Percentiles rank a stretch among this genome's conserved stretches.
Conservation (phyloP, 2,329 filamentous ascomycete species). For the Neoscytalidium dimidiatum region DNA sequence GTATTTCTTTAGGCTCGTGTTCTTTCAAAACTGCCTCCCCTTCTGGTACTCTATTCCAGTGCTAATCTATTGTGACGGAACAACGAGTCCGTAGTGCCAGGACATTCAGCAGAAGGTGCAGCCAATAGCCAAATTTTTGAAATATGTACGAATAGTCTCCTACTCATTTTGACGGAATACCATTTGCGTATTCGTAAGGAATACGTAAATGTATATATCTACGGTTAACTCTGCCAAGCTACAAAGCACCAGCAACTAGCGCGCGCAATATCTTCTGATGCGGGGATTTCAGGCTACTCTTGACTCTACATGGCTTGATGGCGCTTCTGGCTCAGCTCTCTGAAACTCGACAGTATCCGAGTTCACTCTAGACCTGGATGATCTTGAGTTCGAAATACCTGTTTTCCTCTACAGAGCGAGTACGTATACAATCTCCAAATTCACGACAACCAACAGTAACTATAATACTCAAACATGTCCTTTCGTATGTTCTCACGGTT, state of each 20-base stretch:
- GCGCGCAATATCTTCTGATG: no score
- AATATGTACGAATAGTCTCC: background rate
- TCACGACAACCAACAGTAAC: background rate
- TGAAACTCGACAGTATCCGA: background rate
- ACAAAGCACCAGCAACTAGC: background rate
- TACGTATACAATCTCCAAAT: background rate
- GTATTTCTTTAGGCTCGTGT: no score
- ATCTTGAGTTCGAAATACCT: background rate
- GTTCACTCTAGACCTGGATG: background rate
- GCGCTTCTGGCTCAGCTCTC: background rate
- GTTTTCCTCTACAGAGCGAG: background rate
- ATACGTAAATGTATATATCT: background rate
- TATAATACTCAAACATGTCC: background rate
- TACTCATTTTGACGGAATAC: background rate
- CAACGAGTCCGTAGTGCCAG: background rate
- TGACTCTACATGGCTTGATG: background rate
- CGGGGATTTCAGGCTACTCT: background rate
- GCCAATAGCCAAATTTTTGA: background rate
- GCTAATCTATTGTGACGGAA: no score
- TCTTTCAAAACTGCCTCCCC: no score
- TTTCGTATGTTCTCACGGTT: background rate
- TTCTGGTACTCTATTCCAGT: no score
- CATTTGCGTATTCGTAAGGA: background rate
- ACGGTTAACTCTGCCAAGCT: background rate
- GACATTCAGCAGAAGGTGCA: background rate